Evolutionary conservation across 2,329 filamentous ascomycete genomes (phyloP).

Genomic region (Ophiostoma himal-ulmi): DNA sequence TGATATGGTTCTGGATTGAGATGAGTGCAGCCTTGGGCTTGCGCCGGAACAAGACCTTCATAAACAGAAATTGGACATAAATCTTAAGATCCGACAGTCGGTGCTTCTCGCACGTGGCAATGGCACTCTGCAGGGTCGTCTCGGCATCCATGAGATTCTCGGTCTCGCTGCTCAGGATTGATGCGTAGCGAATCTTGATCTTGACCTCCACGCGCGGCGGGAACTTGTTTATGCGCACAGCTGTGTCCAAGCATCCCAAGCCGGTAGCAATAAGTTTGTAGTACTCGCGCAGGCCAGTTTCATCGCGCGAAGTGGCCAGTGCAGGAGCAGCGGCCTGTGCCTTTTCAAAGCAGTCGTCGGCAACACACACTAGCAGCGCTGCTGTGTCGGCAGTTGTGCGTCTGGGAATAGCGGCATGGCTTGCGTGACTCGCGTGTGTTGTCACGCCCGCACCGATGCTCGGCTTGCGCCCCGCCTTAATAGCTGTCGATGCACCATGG

Average conservation of each 20-base stretch:
- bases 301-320: slow-evolving; percentile 46
- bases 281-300: slow-evolving; percentile 56
- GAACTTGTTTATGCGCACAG: slow-evolving; percentile 55
- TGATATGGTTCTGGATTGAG: slow-evolving; percentile 61
- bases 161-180: slow-evolving; percentile 66
- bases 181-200: slow-evolving; percentile 64
- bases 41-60: slow-evolving; percentile 63
- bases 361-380: slow-evolving; percentile 61
- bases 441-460: slow-evolving; percentile 28
- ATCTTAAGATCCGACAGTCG: slow-evolving; percentile 64
- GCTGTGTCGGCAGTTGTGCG: slow-evolving; percentile 45
- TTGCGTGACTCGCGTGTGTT: not conserved
- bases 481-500: not conserved
- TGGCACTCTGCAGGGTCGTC: slow-evolving; percentile 64
- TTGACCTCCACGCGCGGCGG: slow-evolving; percentile 62
- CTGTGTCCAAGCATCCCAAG: slow-evolving; percentile 65
- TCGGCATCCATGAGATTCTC: slow-evolving; percentile 70
- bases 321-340: slow-evolving; percentile 52
- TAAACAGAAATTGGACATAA: slow-evolving; percentile 67
- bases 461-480: slow-evolving; percentile 25
- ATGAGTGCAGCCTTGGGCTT: slow-evolving; percentile 69
- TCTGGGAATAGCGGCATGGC: slow-evolving; percentile 32
- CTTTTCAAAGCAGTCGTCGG: slow-evolving; percentile 67
- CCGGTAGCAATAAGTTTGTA: slow-evolving; percentile 67
- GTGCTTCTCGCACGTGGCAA: slow-evolving; percentile 62